Conservation (phyloP, 306 rosid species). For the Citrullus colocynthis region DNA sequence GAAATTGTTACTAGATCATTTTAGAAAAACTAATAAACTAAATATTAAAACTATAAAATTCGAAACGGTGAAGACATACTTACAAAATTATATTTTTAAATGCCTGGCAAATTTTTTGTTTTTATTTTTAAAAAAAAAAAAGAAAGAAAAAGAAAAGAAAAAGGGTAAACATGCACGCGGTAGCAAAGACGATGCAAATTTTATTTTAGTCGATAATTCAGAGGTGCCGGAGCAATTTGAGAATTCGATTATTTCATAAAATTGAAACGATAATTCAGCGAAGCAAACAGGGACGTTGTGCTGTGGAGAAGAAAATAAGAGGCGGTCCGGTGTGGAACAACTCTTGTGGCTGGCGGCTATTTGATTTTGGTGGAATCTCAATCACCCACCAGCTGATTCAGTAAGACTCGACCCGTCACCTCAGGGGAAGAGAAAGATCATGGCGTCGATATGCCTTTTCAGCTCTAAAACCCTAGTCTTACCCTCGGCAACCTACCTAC, state of each 20-base stretch:
- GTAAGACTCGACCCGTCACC: background rate
- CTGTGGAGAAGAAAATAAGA: background rate
- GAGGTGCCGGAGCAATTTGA: background rate
- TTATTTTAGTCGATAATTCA: background rate
- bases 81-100: too few relatives aligned
- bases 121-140: too few relatives aligned
- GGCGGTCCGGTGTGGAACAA: background rate
- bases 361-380: background rate
- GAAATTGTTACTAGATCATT: too few relatives aligned
- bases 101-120: too few relatives aligned
- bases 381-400: background rate
- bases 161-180: background rate
- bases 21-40: too few relatives aligned
- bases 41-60: too few relatives aligned
- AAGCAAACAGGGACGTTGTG: background rate
- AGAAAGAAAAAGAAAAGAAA: too few relatives aligned
- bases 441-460: background rate
- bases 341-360: conserved; percentile 5
- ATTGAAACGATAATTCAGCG: background rate
- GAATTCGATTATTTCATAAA: background rate
- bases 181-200: background rate
- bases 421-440: background rate
- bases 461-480: conserved; percentile 3
- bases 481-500: background rate
- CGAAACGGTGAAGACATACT: too few relatives aligned